Base-by-base conservation (phyloP, 805 yeast genomes). In the Nematodospora valgi region DNA sequence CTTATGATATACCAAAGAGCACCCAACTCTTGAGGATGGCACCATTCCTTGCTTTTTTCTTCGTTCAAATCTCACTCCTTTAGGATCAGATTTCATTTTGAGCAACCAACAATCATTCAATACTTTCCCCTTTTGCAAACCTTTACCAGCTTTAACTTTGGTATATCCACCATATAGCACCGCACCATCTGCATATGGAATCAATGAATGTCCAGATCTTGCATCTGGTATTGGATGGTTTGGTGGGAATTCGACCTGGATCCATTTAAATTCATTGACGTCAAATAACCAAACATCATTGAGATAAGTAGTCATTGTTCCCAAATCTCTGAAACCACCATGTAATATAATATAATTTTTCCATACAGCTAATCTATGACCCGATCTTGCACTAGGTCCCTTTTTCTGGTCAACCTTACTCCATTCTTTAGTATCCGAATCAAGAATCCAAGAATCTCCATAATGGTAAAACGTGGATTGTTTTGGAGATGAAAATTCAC, bases 401-500 rank as follows among this genome's bases (percentile, higher is more conserved):
- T 71, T 74, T 45, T 83, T 82, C 25, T 66, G 63, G 37, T 91
- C 98, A 4, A 88, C 64, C 51, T 89, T 88, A 15, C 84, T 70
- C 98, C 98, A 91, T 59, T 88, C 96, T 50, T 85, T 87, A 12
- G 82, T 69, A 21, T 73, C 78, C 1, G 89, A 76, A 51, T 93
- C 98, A 40, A 91, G 65, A 30, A 91, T 71, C 98, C 98, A 91
- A 4, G 96, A 83, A 54, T 91, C 98, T 12, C 96, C 91, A 56
- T 86, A 91, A 59, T 91, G 98, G 57, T 93, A 93, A 59, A 91
- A 91, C 0, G 96, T 87, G 33, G 86, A 78, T 58, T 91, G 98
- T 50, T 91, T 91, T 3, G 98, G 98, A 11, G 95, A 85, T 2
- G 96, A 86, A 49, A 93, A 91, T 60, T 91, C 98, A 50, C 98